phyloP scores from a whole-genome alignment of 2,329 filamentous ascomycete species.

The Apiospora rasikravindrae region DNA sequence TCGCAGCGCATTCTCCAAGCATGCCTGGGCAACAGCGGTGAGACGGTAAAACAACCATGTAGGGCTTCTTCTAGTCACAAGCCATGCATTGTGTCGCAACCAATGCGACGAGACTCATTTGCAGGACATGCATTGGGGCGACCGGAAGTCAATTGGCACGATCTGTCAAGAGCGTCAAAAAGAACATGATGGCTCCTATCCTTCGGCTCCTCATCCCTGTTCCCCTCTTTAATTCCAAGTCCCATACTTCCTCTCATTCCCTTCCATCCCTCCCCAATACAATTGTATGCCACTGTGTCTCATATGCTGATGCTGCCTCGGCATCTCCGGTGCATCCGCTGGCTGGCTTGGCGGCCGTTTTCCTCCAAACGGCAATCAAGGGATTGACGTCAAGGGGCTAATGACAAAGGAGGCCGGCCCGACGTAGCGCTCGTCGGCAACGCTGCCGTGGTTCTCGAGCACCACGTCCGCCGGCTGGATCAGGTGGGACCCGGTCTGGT shows the following conservation, averaged over 20 bases:
- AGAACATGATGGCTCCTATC: background rate
- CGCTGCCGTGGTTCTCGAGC: constrained; percentile 17
- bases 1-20: background rate
- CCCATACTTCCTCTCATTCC: background rate
- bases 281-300: too few relatives aligned
- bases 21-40: background rate
- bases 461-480: constrained; percentile 13
- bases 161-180: background rate
- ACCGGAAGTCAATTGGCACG: background rate
- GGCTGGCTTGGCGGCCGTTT: too few relatives aligned
- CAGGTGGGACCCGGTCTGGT: constrained; percentile 17
- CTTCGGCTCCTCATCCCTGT: background rate
- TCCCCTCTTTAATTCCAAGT: background rate
- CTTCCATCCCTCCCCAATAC: background rate
- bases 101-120: background rate
- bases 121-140: background rate
- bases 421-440: constrained; percentile 15
- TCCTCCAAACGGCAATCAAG: too few relatives aligned
- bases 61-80: background rate
- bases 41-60: background rate
- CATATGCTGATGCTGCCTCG: background rate
- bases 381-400: background rate
- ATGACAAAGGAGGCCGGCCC: constrained; percentile 7
- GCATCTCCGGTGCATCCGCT: background rate
- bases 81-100: background rate